phyloP scores from a whole-genome alignment of 108 stramenopile species.

The Stephanodiscus minutulus region DNA sequence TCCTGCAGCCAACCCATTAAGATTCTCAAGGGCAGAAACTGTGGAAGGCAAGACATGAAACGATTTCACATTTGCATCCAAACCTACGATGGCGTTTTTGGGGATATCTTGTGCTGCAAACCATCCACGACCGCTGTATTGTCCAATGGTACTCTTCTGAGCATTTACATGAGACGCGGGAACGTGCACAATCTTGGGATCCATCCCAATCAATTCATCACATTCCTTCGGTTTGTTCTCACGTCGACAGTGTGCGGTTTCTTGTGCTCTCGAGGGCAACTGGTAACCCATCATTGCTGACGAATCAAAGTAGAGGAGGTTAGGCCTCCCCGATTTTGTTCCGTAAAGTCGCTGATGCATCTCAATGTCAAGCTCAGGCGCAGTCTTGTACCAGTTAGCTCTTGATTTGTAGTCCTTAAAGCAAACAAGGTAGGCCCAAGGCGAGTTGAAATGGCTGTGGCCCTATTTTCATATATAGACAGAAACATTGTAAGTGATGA shows the following conservation, averaged over 20 bases:
- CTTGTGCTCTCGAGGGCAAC: constrained; percentile 26
- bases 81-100: constrained; percentile 6
- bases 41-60: constrained; percentile 37
- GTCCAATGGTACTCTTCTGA: constrained; percentile 28
- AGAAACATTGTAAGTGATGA: background rate
- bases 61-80: constrained; percentile 31
- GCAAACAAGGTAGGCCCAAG: constrained; percentile 41
- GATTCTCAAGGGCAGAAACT: constrained; percentile 3
- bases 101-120: constrained; percentile 37
- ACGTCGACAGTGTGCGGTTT: constrained; percentile 22
- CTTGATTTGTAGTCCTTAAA: constrained; percentile 27
- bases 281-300: constrained; percentile 33
- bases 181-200: constrained; percentile 35
- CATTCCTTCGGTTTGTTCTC: constrained; percentile 8
- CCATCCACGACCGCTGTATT: constrained; percentile 46
- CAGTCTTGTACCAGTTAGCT: constrained; percentile 32
- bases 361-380: constrained; percentile 27
- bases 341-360: constrained; percentile 23
- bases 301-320: constrained; percentile 29
- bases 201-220: constrained; percentile 2
- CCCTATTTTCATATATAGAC: background rate
- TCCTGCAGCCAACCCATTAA: background rate
- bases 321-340: constrained; percentile 28
- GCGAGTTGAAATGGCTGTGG: constrained; percentile 15
- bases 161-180: constrained; percentile 33